Base-by-base conservation (phyloP, 106 monocot species). In the Dioscorea dumetorum region DNA sequence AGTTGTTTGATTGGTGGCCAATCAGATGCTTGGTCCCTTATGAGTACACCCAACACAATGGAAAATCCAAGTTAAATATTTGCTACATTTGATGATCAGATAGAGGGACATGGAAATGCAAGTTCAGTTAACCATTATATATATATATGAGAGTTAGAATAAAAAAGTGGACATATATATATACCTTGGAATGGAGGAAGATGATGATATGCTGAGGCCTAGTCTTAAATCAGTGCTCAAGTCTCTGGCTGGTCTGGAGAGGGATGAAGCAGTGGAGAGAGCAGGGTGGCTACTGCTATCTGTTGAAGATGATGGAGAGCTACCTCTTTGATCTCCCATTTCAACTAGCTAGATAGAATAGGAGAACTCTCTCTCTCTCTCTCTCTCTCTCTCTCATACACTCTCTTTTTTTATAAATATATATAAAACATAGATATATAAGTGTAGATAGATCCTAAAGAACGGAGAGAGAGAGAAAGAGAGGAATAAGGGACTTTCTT, bases 1-100 rank as follows among this genome's bases (percentile, higher is more conserved):
- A 84, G 71, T n/a, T 73, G 70, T 70, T 85, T 85, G 74, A 82
- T 89, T 18, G 82, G 88, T 31, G 84, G 84, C 82, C 88, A 85
- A 57, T 83, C 74, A 59, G 78, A 41, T 41, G 2, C 28, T 28
- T 28, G 28, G 3, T 28, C 28, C 28, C 28, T 28, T n/a, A n/a
- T n/a, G n/a, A n/a, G n/a, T n/a, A n/a, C n/a, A n/a, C n/a, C 28
- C 28, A 28, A 28, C 28, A 28, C 1, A 28, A 28, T 28, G 28
- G 28, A 28, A 28, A 1, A 28, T 1, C 28, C 28, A 28, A 51
- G 51, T 51, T 2, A 51, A 51, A 12, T 51, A 51, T 17, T 51
- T 12, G 51, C 51, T 51, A 17, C 17, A 17, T 17, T 51, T 51
- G 51, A 17, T 13, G 51, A 51, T 51, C 51, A 51, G n/a, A n/a